A percentile compares a stretch with the other conserved stretches of the same genome.
Conservation (phyloP, 2,329 filamentous ascomycete species). For the Aquanectria penicillioides region DNA sequence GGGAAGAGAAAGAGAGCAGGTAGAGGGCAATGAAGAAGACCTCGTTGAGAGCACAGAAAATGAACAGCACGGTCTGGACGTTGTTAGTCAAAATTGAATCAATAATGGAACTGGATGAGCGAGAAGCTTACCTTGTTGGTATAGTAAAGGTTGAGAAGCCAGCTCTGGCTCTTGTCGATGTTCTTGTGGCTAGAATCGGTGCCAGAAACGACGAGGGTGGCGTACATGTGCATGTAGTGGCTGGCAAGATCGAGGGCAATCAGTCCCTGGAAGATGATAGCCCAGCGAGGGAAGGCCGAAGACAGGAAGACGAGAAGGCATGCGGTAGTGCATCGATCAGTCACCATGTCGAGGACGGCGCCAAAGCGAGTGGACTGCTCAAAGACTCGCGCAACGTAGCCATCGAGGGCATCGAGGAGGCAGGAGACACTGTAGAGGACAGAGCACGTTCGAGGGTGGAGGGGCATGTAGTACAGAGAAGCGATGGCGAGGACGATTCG, state of each 20-base stretch:
- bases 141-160: constrained; percentile 94
- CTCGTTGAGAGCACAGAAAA: constrained; percentile 91
- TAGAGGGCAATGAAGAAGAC: constrained; percentile 98
- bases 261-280: constrained; percentile 91
- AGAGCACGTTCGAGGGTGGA: constrained; percentile 96
- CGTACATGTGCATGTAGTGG: constrained; percentile 99
- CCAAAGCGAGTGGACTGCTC: constrained; percentile 96
- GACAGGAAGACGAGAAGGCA: constrained; percentile 95
- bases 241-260: constrained; percentile 94
- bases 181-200: constrained; percentile 89
- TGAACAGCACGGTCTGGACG: constrained; percentile 83
- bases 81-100: constrained; percentile 6
- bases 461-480: constrained; percentile 98
- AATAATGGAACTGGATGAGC: not conserved
- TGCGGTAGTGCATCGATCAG: constrained; percentile 94
- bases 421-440: constrained; percentile 93
- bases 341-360: constrained; percentile 98
- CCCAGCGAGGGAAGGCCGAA: constrained; percentile 93
- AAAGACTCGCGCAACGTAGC: constrained; percentile 82
- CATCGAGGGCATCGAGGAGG: constrained; percentile 93
- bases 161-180: constrained; percentile 86
- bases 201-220: constrained; percentile 88
- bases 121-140: constrained; percentile 82
- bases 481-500: constrained; percentile 85
- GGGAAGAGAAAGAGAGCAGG: constrained; percentile 95